These are phyloP conservation scores for Dendrobium huoshanense DNA, from an alignment of 106 monocot genomes.

Conservation along the genomic window DNA sequence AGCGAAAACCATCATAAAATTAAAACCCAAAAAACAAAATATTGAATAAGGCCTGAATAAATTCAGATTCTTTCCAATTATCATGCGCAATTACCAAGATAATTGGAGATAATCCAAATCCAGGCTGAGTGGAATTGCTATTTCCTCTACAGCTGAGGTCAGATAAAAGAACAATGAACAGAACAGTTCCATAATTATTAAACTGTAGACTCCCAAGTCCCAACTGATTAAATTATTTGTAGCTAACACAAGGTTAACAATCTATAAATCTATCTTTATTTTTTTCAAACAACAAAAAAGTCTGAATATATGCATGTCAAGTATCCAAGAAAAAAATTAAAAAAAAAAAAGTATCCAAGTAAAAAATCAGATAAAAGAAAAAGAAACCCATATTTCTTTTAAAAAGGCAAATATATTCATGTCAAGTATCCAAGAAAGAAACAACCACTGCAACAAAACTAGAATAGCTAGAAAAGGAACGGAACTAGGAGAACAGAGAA, in stretches of 20 bases:
- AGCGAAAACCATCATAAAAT: neutral
- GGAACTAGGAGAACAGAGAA: too few species aligned
- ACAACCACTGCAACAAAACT: neutral
- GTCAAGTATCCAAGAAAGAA: slow-evolving; percentile 1
- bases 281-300: neutral
- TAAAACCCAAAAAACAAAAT: neutral
- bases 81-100: too few species aligned
- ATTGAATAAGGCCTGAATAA: neutral
- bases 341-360: too few species aligned
- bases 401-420: neutral
- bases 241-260: neutral
- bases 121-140: neutral
- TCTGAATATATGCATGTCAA: too few species aligned
- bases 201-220: neutral
- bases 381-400: neutral
- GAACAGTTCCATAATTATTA: neutral
- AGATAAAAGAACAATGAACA: neutral
- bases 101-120: too few species aligned
- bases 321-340: too few species aligned
- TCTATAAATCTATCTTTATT: neutral
- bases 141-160: neutral
- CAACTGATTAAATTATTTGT: neutral
- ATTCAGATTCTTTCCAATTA: too few species aligned
- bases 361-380: neutral
- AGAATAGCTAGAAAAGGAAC: neutral